phyloP scores from a whole-genome alignment of 345 rosid genomes.

The Dipteronia sinensis region DNA sequence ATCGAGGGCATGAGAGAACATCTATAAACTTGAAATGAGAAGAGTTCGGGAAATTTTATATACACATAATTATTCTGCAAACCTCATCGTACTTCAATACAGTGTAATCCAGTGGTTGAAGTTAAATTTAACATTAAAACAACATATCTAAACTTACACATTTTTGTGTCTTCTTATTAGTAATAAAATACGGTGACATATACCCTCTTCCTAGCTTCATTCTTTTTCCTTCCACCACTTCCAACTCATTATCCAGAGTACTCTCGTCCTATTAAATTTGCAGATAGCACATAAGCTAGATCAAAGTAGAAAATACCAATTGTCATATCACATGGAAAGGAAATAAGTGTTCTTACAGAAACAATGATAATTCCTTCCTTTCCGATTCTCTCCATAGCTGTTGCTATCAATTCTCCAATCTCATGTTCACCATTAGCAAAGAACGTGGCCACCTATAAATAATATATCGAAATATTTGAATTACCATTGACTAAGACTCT shows the following conservation, averaged over 20 bases:
- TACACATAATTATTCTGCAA: neutral
- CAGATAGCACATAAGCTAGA: slow-evolving; percentile 13
- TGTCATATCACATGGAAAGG: slow-evolving; percentile 20
- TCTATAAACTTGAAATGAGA: neutral
- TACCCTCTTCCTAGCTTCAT: slow-evolving; percentile 95
- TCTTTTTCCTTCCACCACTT: slow-evolving; percentile 74
- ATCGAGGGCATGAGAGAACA: neutral
- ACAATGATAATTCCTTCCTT: slow-evolving; percentile 91
- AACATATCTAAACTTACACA: slow-evolving; percentile 57
- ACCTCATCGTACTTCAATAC: slow-evolving; percentile 4
- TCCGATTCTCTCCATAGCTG: slow-evolving; percentile 97
- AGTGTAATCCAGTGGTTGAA: too few species aligned
- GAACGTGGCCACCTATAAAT: slow-evolving; percentile 77
- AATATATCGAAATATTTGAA: neutral
- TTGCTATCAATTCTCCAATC: slow-evolving; percentile 89
- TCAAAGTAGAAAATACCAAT: neutral
- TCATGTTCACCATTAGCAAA: slow-evolving; percentile 92
- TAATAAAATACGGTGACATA: slow-evolving; percentile 86
- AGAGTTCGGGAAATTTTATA: neutral
- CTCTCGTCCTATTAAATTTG: slow-evolving; percentile 67
- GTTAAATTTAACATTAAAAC: neutral
- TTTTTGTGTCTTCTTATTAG: slow-evolving; percentile 84
- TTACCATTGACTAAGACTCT: neutral
- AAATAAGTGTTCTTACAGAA: slow-evolving; percentile 48
- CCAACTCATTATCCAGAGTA: slow-evolving; percentile 80